Evolutionary conservation across 1,139 yeast species (phyloP), one percentile per base, ranked within the genome.

Genomic region (Pichia inconspicua): DNA sequence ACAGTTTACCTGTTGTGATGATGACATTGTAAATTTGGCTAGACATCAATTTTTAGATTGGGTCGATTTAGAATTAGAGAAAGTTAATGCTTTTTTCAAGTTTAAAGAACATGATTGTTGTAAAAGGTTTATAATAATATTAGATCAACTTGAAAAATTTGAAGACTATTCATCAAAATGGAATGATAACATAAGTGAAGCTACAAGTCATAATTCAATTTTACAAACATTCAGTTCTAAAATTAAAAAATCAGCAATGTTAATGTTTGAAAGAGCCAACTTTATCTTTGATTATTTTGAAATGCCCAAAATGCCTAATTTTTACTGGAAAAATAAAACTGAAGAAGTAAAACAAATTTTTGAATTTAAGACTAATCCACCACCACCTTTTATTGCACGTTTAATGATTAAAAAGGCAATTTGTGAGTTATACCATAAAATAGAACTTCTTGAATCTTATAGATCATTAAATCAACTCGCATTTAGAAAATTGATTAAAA

Each of bases 401-500:
- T 74, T 82, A 51, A 86, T 86, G 63, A 69, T 92, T 46, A 85
- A 87, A 57, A 74, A 75, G 37, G 97, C 97, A 0, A 66, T 87
- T 12, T 70, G 82, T 49, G 97, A 90, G 60, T 83, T 78, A 56
- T 92, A 90, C 64, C 73, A 95, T 48, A 80, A 86, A 11, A 69
- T 92, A 51, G 89, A 90, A 54, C 71, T 92, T 42, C 71, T 92
- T 48, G 80, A 82, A 56, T 84, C 94, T 1, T 92, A 81, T 63
- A 74, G 87, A 54, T 73, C 82, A 41, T 66, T 90, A 56, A 92
- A 92, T 65, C 74, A 89, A 37, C 89, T 96, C 0, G 98, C 95
- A 0, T 80, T 90, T 58, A 76, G 96, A 49, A 92, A 92, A 60
- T 82, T 92, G 60, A 74, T 89, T 48, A 92, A 92, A 62, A 92